These are phyloP conservation scores for Musa beccarii DNA, from an alignment of 176 grass and related monocot genomes.

Conservation along the genomic window DNA sequence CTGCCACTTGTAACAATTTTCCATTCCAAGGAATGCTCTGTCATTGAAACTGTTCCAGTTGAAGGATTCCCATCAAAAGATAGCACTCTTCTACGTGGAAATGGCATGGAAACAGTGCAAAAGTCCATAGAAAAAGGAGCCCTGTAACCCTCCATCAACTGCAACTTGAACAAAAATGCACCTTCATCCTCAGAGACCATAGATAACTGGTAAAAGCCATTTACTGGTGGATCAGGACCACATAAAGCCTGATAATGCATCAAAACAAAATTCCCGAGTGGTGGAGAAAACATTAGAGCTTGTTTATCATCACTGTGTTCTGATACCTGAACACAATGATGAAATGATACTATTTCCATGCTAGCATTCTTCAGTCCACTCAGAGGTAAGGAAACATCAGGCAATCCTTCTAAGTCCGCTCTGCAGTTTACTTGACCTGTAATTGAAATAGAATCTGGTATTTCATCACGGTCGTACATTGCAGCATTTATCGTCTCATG, in stretches of 20 bases:
- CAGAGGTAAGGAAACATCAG: conserved; percentile 80
- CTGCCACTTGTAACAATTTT: conserved; percentile 76
- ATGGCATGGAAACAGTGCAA: conserved; percentile 88
- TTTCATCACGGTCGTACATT: conserved; percentile 95
- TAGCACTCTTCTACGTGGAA: conserved; percentile 72
- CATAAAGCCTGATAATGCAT: conserved; percentile 66
- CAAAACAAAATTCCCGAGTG: conserved; percentile 77
- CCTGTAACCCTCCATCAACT: conserved; percentile 85
- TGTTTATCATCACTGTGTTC: conserved; percentile 71
- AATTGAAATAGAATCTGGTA: conserved; percentile 76
- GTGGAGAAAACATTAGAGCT: conserved; percentile 75
- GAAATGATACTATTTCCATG: conserved; percentile 67
- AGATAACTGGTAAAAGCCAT: conserved; percentile 92
- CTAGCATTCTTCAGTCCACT: conserved; percentile 58
- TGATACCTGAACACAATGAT: conserved; percentile 82
- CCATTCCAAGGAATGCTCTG: conserved; percentile 83
- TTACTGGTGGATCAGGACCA: conserved; percentile 54
- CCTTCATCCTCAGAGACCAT: conserved; percentile 94
- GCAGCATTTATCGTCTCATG: conserved; percentile 67
- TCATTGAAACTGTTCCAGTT: conserved; percentile 74
- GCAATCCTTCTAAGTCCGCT: conserved; percentile 89
- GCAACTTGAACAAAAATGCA: conserved; percentile 83
- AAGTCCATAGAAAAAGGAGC: conserved; percentile 85
- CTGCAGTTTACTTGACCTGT: conserved; percentile 89
- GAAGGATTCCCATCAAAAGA: conserved; percentile 91